A percentile compares a stretch with the other conserved stretches of the same genome.
Conservation (phyloP, 306 rosid genomes). For the Prunus padus region DNA sequence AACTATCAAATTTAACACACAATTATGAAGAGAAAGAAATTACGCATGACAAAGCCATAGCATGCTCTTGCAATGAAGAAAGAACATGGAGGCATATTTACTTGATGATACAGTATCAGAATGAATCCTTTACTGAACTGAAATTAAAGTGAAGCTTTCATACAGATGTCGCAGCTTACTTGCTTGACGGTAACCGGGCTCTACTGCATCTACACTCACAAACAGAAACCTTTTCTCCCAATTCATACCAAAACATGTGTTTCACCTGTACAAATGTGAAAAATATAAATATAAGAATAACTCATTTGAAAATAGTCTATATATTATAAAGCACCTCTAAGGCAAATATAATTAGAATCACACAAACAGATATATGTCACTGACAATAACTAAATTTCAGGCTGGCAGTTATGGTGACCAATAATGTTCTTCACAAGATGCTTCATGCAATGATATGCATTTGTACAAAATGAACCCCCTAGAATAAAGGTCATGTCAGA, state of each 20-base stretch:
- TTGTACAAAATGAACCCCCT: not conserved
- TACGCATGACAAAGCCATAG: conserved; percentile 11
- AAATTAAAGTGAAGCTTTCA: not conserved
- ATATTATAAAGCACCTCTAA: not conserved
- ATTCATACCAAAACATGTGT: conserved; percentile 90
- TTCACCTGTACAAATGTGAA: conserved; percentile 59
- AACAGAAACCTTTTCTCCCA: conserved; percentile 65
- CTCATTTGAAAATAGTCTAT: not conserved
- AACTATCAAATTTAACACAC: not conserved
- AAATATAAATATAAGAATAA: conserved; percentile 1
- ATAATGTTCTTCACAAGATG: not conserved
- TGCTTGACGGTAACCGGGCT: conserved; percentile 92
- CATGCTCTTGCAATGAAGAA: conserved; percentile 25
- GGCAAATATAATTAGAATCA: not conserved
- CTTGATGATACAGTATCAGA: conserved; percentile 11
- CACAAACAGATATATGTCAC: not conserved
- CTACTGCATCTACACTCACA: conserved; percentile 96
- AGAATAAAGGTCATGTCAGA: not conserved
- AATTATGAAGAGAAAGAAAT: not conserved
- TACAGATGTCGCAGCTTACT: conserved; percentile 47
- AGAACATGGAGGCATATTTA: conserved; percentile 9
- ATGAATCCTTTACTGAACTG: not conserved
- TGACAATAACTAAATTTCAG: not conserved
- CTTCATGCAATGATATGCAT: not conserved
- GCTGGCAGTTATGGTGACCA: not conserved